Conservation (phyloP, 176 grass and related monocot species). For the Calamus simplicifolius region DNA sequence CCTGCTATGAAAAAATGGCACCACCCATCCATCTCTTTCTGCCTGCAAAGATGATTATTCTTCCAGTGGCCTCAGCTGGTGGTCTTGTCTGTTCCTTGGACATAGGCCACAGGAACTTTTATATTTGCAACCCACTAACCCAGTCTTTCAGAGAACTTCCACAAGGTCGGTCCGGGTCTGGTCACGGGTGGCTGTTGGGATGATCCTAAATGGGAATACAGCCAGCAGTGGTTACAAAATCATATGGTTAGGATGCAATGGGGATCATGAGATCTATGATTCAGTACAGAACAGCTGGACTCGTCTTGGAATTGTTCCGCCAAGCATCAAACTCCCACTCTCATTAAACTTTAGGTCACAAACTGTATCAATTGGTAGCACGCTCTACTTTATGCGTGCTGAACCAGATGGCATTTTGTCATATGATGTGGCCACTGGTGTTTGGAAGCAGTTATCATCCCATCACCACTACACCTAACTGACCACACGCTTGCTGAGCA, state of each 20-base stretch:
- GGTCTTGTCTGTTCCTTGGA: constrained; percentile 93
- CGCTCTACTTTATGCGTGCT: constrained; percentile 85
- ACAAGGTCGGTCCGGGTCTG: constrained; percentile 53
- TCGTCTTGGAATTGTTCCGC: constrained; percentile 42
- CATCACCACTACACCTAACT: constrained; percentile 57
- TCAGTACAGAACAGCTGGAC: constrained; percentile 59
- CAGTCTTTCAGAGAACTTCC: constrained; percentile 78
- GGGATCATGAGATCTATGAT: constrained; percentile 71
- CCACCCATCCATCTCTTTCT: constrained; percentile 47
- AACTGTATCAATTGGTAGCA: constrained; percentile 58
- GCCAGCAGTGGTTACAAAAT: constrained; percentile 68
- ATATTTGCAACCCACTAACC: constrained; percentile 80
- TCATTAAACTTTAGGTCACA: constrained; percentile 94
- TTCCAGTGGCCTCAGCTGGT: constrained; percentile 88
- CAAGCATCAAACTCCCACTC: constrained; percentile 70
- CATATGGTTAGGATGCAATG: constrained; percentile 71
- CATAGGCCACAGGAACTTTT: constrained; percentile 70
- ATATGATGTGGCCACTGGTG: constrained; percentile 56
- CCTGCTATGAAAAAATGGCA: constrained; percentile 81
- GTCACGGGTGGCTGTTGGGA: constrained; percentile 88
- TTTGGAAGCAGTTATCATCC: constrained; percentile 90
- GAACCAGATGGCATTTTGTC: constrained; percentile 95
- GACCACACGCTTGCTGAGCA: constrained; percentile 83
- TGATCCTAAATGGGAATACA: constrained; percentile 67
- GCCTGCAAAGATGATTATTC: constrained; percentile 52